Conservation (phyloP, 306 rosid genomes). For the Sicyos edulis region DNA sequence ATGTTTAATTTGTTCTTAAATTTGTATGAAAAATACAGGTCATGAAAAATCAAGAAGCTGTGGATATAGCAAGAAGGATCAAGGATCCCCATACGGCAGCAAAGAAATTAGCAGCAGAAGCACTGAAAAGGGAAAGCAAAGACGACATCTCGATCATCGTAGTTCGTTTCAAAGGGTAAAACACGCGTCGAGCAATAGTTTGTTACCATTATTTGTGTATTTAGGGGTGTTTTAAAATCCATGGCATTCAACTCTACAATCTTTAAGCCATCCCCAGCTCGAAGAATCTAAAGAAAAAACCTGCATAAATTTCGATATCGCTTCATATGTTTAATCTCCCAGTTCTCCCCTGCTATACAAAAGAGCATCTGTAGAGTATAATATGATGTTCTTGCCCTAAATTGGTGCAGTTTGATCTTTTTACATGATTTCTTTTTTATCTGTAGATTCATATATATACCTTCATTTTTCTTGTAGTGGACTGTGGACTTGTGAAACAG, state of each 20-base stretch:
- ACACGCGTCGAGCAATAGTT: conserved; percentile 12
- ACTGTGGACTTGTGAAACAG: conserved; percentile 13
- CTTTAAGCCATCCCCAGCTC: neutral
- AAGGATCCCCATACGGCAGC: conserved; percentile 73
- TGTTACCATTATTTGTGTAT: neutral
- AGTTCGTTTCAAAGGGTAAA: conserved; percentile 69
- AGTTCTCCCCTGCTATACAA: neutral
- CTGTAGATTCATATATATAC: too few relatives aligned
- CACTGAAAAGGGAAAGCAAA: conserved; percentile 70
- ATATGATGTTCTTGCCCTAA: conserved; percentile 8
- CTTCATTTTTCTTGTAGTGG: conserved; percentile 16
- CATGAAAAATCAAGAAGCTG: conserved; percentile 80
- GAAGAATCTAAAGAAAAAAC: conserved; percentile 11
- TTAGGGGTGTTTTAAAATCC: neutral
- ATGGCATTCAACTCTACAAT: conserved; percentile 9
- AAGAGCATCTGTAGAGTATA: conserved; percentile 3
- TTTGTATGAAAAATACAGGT: conserved; percentile 38
- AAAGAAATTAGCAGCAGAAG: conserved; percentile 52
- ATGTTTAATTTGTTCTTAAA: neutral
- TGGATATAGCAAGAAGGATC: conserved; percentile 54
- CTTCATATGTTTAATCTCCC: neutral
- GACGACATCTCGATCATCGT: conserved; percentile 84
- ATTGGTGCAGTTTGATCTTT: too few relatives aligned
- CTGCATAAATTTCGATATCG: neutral
- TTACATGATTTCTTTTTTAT: conserved; percentile 18